These are phyloP conservation scores for Linum trigynum DNA, from an alignment of 345 rosid species.

Conservation along the genomic window DNA sequence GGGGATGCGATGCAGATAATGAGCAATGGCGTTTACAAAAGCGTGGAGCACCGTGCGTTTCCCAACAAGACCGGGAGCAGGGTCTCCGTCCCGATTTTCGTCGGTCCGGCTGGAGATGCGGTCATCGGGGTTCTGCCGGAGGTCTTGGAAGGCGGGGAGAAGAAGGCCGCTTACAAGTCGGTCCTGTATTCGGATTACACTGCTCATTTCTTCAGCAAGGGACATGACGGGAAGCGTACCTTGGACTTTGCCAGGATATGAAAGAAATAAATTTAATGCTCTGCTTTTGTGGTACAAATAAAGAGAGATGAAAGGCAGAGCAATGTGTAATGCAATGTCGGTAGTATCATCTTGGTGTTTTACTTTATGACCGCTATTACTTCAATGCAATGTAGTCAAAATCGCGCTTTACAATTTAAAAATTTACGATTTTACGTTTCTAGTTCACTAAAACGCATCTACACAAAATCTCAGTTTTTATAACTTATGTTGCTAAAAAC, in stretches of 20 bases:
- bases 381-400: too few species aligned
- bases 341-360: too few species aligned
- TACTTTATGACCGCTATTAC: too few species aligned
- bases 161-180: constrained; percentile 10
- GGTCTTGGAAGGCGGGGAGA: constrained; percentile 16
- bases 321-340: too few species aligned
- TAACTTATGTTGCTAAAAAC: too few species aligned
- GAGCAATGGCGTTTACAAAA: constrained; percentile 25
- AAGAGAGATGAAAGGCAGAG: too few species aligned
- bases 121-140: constrained; percentile 17
- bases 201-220: constrained; percentile 18
- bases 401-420: too few species aligned
- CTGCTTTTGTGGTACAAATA: too few species aligned
- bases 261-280: not conserved
- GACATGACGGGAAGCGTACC: constrained; percentile 23
- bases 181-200: constrained; percentile 18
- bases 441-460: too few species aligned
- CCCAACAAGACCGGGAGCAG: constrained; percentile 16
- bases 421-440: too few species aligned
- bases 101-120: constrained; percentile 14
- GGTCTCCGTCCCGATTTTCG: constrained; percentile 26
- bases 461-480: too few species aligned
- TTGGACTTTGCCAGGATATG: constrained; percentile 18
- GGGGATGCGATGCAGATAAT: constrained; percentile 25
- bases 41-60: constrained; percentile 24